Conservation (phyloP, 345 rosid species). For the Camelina laxa region DNA sequence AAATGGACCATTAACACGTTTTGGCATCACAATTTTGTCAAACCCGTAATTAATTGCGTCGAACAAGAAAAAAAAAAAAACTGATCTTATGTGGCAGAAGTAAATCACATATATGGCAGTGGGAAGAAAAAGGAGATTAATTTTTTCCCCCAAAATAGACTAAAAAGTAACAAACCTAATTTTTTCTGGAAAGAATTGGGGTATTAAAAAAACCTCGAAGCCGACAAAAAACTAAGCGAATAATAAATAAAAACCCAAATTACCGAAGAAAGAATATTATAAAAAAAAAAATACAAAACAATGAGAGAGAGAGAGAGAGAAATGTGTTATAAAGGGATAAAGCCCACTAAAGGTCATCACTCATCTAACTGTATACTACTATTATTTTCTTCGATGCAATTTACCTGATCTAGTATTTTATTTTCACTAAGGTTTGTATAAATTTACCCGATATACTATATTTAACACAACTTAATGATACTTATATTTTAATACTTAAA, state of each 20-base stretch:
- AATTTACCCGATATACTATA: background rate
- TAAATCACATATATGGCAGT: conserved; percentile 28
- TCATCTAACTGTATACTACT: conserved; percentile 28
- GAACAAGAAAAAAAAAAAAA: conserved; percentile 11
- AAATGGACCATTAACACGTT: conserved; percentile 18
- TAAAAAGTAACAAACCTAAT: conserved; percentile 38
- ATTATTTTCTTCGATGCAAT: conserved; percentile 20
- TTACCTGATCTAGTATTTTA: background rate
- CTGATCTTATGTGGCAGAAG: conserved; percentile 26
- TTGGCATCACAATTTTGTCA: conserved; percentile 22
- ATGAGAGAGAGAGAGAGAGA: conserved; percentile 50
- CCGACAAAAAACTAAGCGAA: conserved; percentile 40
- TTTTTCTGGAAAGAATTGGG: conserved; percentile 5
- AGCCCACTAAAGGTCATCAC: conserved; percentile 43
- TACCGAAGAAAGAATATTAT: conserved; percentile 34
- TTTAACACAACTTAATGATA: conserved; percentile 11
- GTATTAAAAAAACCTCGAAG: conserved; percentile 29
- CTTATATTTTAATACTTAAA: background rate
- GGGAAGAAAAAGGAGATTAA: conserved; percentile 3
- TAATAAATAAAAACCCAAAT: conserved; percentile 23
- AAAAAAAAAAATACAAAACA: conserved; percentile 37
- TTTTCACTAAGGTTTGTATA: conserved; percentile 17
- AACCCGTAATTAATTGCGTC: conserved; percentile 21
- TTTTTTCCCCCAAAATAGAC: conserved; percentile 4
- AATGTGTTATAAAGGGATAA: conserved; percentile 20